A percentile compares a stretch with the other conserved stretches of the same genome.
These are phyloP conservation scores for Solanum chacoense DNA, from an alignment of 305 asterid genomes.

Conservation along the genomic window DNA sequence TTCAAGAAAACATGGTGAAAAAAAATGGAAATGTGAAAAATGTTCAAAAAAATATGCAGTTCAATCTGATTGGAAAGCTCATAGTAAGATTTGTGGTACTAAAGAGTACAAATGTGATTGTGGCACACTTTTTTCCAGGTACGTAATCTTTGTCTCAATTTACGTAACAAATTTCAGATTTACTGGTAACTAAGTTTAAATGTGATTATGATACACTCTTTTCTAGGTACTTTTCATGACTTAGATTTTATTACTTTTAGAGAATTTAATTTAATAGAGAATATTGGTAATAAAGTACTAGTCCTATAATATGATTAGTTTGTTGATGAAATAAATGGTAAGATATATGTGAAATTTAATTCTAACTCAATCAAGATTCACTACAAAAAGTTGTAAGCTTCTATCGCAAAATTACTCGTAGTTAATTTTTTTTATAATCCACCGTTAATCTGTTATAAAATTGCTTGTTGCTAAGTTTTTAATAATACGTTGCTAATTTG, in stretches of 20 bases:
- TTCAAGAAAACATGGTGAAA: constrained; percentile 86
- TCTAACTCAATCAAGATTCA: not conserved
- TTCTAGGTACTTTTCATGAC: constrained; percentile 47
- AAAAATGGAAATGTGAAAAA: constrained; percentile 86
- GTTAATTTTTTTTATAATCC: not conserved
- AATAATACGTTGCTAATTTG: not conserved
- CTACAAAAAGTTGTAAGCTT: not conserved
- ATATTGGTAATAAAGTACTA: not conserved
- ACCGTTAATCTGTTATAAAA: not conserved
- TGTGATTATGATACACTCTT: constrained; percentile 81
- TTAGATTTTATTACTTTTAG: not conserved
- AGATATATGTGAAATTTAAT: not conserved
- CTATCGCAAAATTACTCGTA: too few species aligned
- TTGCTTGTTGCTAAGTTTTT: not conserved
- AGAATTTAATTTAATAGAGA: not conserved
- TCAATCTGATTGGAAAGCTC: constrained; percentile 98
- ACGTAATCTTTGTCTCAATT: not conserved
- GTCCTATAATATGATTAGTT: constrained; percentile 3
- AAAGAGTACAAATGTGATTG: constrained; percentile 90
- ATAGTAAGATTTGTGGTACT: constrained; percentile 86
- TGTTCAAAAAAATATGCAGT: constrained; percentile 88
- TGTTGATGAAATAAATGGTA: constrained; percentile 5
- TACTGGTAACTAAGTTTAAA: constrained; percentile 6
- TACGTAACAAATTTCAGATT: not conserved
- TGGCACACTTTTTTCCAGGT: constrained; percentile 96